Conservation (phyloP, 805 yeast genomes). For the Jamesozyma jinghongensis region DNA sequence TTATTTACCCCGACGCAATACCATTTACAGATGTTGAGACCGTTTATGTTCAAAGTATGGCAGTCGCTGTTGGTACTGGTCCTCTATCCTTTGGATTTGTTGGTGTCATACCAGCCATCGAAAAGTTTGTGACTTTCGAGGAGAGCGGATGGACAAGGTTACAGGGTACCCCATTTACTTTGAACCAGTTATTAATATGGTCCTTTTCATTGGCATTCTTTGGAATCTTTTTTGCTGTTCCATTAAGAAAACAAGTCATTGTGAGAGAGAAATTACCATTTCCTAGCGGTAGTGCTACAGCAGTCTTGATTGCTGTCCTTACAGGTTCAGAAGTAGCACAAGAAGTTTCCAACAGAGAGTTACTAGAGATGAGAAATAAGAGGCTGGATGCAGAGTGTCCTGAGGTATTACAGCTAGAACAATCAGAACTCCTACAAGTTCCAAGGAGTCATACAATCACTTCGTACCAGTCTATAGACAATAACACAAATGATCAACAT, state of each 20-base stretch:
- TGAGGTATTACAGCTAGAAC: slow-evolving; percentile 17
- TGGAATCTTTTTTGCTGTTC: slow-evolving; percentile 93
- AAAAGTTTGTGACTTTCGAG: slow-evolving; percentile 67
- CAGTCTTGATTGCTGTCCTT: slow-evolving; percentile 79
- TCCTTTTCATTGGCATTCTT: slow-evolving; percentile 80
- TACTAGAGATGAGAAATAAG: slow-evolving; percentile 29
- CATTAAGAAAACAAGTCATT: slow-evolving; percentile 77
- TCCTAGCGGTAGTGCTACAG: slow-evolving; percentile 95
- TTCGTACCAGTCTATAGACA: background rate
- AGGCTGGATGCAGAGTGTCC: slow-evolving; percentile 20
- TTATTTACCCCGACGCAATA: slow-evolving; percentile 23
- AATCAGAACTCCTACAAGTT: slow-evolving; percentile 1
- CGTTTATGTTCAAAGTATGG: slow-evolving; percentile 82
- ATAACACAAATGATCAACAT: background rate
- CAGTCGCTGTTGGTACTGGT: slow-evolving; percentile 97
- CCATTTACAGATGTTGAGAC: slow-evolving; percentile 86
- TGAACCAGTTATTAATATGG: slow-evolving; percentile 65
- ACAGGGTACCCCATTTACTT: slow-evolving; percentile 30
- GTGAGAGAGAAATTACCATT: slow-evolving; percentile 81
- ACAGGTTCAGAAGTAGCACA: slow-evolving; percentile 54
- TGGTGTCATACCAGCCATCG: slow-evolving; percentile 94
- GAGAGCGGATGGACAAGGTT: slow-evolving; percentile 54
- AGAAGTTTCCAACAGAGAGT: slow-evolving; percentile 25
- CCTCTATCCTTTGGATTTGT: slow-evolving; percentile 92
- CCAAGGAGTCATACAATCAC: background rate